A percentile compares a stretch with the other conserved stretches of the same genome.
These are phyloP conservation scores for Pythium sp. DNA, from an alignment of 352 stramenopile genomes.

Conservation along the genomic window DNA sequence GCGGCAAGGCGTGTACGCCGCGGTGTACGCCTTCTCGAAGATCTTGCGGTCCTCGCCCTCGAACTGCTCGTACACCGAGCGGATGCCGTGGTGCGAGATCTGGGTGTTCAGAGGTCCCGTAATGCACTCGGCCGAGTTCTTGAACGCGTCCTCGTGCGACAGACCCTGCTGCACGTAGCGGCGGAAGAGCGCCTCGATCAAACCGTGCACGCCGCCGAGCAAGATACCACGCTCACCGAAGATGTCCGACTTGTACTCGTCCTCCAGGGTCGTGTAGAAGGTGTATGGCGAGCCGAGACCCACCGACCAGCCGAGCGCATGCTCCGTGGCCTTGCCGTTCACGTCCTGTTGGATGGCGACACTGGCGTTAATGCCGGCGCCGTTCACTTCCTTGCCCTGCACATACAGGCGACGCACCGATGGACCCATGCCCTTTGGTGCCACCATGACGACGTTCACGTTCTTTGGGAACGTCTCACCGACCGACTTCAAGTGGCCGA, in stretches of 20 bases:
- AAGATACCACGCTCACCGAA: slow-evolving; percentile 97
- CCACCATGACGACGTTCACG: slow-evolving; percentile 98
- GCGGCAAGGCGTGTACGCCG: slow-evolving; percentile 94
- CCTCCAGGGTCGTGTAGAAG: slow-evolving; percentile 95
- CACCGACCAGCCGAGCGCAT: slow-evolving; percentile 96
- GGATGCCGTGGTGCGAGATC: slow-evolving; percentile 97
- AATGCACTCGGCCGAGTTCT: slow-evolving; percentile 96
- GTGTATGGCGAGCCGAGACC: slow-evolving; percentile 96
- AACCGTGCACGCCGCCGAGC: slow-evolving; percentile 95
- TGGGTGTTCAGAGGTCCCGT: slow-evolving; percentile 96
- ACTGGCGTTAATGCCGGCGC: slow-evolving; percentile 96
- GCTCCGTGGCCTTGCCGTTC: slow-evolving; percentile 91
- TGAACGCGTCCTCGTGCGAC: slow-evolving; percentile 94
- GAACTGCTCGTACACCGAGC: slow-evolving; percentile 95
- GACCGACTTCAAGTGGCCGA: slow-evolving; percentile 96
- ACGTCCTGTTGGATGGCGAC: slow-evolving; percentile 96
- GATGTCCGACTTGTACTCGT: slow-evolving; percentile 98
- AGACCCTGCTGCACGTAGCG: slow-evolving; percentile 95
- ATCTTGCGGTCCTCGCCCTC: slow-evolving; percentile 91
- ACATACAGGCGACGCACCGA: slow-evolving; percentile 97
- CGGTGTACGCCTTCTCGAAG: slow-evolving; percentile 95
- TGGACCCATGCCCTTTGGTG: slow-evolving; percentile 97
- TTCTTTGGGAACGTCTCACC: slow-evolving; percentile 93
- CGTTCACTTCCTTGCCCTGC: slow-evolving; percentile 98
- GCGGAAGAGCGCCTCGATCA: slow-evolving; percentile 97